Evolutionary conservation across 1,284 basidiomycete species (phyloP).

Genomic region (Ceratobasidium sp.): DNA sequence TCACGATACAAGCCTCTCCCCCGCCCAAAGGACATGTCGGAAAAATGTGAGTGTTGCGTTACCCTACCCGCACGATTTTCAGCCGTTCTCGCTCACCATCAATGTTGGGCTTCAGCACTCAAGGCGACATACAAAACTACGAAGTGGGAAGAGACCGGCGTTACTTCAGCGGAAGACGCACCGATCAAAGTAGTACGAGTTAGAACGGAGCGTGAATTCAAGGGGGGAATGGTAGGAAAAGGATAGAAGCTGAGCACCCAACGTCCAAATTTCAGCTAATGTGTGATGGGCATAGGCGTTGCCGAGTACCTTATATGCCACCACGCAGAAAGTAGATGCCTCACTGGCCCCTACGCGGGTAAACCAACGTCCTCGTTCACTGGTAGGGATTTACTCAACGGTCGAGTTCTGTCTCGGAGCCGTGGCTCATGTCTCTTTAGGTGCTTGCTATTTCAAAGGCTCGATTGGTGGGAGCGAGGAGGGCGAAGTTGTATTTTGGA

Average conservation of each 20-base stretch:
- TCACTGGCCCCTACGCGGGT: conserved; percentile 8
- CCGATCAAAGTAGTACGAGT: conserved; percentile 26
- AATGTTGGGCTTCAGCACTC: neutral
- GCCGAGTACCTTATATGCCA: conserved; percentile 45
- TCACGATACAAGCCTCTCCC: neutral
- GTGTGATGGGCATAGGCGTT: neutral
- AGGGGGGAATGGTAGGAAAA: conserved; percentile 39
- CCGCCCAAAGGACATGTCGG: neutral
- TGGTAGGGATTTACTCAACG: conserved; percentile 14
- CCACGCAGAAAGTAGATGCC: conserved; percentile 10
- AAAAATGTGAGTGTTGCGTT: neutral
- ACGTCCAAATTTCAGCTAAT: neutral
- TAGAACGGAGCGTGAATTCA: conserved; percentile 42
- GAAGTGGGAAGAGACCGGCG: conserved; percentile 37
- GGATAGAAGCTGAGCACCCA: neutral
- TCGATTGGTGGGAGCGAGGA: conserved; percentile 33
- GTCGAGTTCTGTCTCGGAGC: too few relatives aligned
- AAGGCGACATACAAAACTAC: conserved; percentile 19
- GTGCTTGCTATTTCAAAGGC: conserved; percentile 30
- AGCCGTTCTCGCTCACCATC: neutral
- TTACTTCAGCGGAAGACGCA: neutral
- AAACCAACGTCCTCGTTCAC: conserved; percentile 32
- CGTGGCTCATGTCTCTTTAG: too few relatives aligned
- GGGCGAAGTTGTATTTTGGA: conserved; percentile 42
- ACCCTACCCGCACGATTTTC: too few relatives aligned